Conservation (phyloP, 2,329 filamentous ascomycete species). For the Exophiala xenobiotica region DNA sequence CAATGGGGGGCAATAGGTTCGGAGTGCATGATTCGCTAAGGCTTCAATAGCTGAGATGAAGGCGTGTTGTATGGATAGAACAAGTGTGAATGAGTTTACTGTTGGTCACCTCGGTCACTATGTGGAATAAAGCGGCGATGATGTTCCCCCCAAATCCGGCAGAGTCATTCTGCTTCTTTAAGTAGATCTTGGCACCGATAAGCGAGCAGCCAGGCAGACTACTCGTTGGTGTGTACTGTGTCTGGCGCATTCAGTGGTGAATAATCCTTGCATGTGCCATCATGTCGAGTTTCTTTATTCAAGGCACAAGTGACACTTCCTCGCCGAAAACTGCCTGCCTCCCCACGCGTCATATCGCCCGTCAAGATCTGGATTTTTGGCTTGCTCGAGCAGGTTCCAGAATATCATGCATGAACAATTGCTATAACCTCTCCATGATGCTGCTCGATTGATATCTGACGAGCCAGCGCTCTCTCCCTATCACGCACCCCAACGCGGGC, state of each 20-base stretch:
- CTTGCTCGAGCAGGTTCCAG: not conserved
- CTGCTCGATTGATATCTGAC: not conserved
- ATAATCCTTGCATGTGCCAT: conserved; percentile 6
- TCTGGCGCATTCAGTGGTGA: not conserved
- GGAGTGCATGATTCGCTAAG: no score
- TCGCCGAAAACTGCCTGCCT: not conserved
- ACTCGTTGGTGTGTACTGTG: not conserved
- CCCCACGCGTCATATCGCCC: not conserved
- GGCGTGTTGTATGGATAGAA: no score
- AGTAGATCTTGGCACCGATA: not conserved
- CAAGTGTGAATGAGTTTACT: no score
- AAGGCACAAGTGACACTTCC: conserved; percentile 4
- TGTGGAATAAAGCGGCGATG: no score
- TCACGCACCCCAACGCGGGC: not conserved
- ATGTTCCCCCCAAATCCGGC: no score
- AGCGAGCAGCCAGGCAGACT: not conserved
- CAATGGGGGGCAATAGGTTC: no score
- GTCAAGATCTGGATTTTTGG: not conserved
- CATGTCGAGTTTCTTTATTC: conserved; percentile 2
- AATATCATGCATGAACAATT: not conserved
- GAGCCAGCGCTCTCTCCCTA: not conserved
- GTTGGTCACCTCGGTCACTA: no score
- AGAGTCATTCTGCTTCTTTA: no score
- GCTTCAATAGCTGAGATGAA: no score
- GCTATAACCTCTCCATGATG: not conserved